Evolutionary conservation across 495 filamentous ascomycete genomes (phyloP), one percentile per base, ranked within the genome.

Genomic region (Penicillium dipodomyicola): DNA sequence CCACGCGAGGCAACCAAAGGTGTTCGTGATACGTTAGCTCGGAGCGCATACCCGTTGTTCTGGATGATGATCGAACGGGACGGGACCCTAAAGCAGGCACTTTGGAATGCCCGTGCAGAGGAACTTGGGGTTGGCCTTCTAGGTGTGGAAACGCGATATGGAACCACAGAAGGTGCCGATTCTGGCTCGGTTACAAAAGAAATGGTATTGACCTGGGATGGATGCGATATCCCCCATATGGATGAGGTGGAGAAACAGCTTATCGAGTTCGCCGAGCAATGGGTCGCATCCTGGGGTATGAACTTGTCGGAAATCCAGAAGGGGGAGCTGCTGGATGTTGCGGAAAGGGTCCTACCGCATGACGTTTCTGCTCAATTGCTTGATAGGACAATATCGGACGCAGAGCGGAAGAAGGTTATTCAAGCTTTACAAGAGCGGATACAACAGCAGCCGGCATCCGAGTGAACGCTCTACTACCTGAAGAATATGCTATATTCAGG

Each of bases 1-100:
- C 72, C 74, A 54, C 67, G 74, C 56, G 74, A 78, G 59, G 77
- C 82, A 42, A 85, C 83, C 14, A 78, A 71, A 54, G 85, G 84
- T 0, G 82, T 87, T 12, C 67, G 83, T 56, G 84, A 90, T 22
- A 83, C 89, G 32, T 60, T 96, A 62, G 82, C 77, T 37, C 71
- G 82, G 56, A 90, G 85, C 58, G 59, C 75, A 29, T 84, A 79
- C 73, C 88, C 90, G 14, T 78, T 94, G 64, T 83, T 80, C 17
- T 82, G 79, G 77, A 73, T 81, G 61, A 73, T 74, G 72, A 65
- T 80, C 56, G 73, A 71, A 65, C 63, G 69, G 54, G 71, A 72
- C 47, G 76, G 74, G 12, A 57, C 50, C 27, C 23, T 76, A 50
- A 64, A 59, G 43, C 75, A 77, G 68, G 72, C 64, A 30, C 57